Conservation (phyloP, 2,329 filamentous ascomycete genomes). For the Coleophoma crateriformis region DNA sequence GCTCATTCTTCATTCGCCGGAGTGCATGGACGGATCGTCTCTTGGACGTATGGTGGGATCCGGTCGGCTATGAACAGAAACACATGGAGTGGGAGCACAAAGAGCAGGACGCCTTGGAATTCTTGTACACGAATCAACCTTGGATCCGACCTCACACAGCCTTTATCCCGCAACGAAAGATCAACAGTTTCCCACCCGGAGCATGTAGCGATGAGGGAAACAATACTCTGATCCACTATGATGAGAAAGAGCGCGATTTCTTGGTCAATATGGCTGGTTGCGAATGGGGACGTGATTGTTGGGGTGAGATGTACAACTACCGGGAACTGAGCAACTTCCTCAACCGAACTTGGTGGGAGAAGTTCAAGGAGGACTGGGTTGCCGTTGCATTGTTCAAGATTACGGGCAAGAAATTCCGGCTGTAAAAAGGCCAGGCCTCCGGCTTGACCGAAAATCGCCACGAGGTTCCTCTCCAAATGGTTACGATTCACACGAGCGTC, state of each 20-base stretch:
- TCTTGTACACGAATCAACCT: conserved; percentile 84
- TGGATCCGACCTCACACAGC: conserved; percentile 87
- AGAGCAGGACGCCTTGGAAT: conserved; percentile 91
- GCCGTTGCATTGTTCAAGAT: conserved; percentile 58
- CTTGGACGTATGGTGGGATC: conserved; percentile 97
- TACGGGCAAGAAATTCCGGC: conserved; percentile 42
- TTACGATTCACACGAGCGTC: background rate
- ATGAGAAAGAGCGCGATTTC: conserved; percentile 81
- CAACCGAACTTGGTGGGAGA: conserved; percentile 79
- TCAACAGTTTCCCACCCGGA: conserved; percentile 90
- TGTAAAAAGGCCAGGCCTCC: conserved; percentile 11
- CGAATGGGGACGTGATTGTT: conserved; percentile 94
- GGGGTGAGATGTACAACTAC: conserved; percentile 96
- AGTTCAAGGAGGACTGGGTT: conserved; percentile 62
- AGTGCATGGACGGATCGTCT: conserved; percentile 86
- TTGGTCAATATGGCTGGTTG: conserved; percentile 98
- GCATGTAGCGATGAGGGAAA: conserved; percentile 77
- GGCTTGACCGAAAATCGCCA: background rate
- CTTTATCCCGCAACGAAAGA: conserved; percentile 84
- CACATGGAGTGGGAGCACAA: conserved; percentile 99
- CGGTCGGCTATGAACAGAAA: conserved; percentile 93
- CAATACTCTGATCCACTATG: conserved; percentile 78
- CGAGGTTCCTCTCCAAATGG: background rate
- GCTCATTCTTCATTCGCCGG: conserved; percentile 86
- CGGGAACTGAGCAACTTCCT: conserved; percentile 85